Percentiles rank a stretch among this genome's conserved stretches.
phyloP scores from a whole-genome alignment of 257 asterid genomes.

The Ajuga chamaepitys region DNA sequence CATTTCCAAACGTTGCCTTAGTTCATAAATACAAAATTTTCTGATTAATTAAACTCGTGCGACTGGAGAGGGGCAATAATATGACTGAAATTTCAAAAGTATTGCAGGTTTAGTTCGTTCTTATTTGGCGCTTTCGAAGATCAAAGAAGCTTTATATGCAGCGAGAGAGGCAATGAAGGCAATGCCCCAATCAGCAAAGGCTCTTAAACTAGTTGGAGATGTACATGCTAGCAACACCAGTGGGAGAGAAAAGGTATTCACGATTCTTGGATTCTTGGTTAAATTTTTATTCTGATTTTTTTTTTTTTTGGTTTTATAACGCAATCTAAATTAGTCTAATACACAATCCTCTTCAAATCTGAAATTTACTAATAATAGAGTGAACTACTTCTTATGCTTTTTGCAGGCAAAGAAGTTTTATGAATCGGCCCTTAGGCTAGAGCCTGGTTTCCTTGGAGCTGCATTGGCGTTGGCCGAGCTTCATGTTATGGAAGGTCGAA shows the following conservation, averaged over 20 bases:
- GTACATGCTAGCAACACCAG: slow-evolving; percentile 89
- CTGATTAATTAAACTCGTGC: not conserved
- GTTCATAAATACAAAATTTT: not conserved
- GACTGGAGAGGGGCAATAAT: not conserved
- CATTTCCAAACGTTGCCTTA: not conserved
- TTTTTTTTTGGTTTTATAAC: no score
- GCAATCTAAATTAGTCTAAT: not conserved
- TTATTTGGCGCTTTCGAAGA: slow-evolving; percentile 73
- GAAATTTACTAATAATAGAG: not conserved
- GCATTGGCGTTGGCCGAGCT: slow-evolving; percentile 98
- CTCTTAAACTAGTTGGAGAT: slow-evolving; percentile 92
- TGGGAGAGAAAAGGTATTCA: slow-evolving; percentile 78
- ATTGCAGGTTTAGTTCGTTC: slow-evolving; percentile 87
- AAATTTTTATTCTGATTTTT: no score
- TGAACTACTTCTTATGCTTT: not conserved
- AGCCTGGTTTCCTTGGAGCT: slow-evolving; percentile 96
- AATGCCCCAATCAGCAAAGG: slow-evolving; percentile 98
- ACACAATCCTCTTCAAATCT: not conserved
- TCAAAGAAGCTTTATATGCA: slow-evolving; percentile 86
- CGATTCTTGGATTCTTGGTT: not conserved
- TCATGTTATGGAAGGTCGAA: slow-evolving; percentile 89
- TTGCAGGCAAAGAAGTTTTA: slow-evolving; percentile 88
- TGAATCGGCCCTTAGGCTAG: slow-evolving; percentile 94
- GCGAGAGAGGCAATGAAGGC: slow-evolving; percentile 99
- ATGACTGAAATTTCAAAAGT: not conserved